A percentile compares a stretch with the other conserved stretches of the same genome.
phyloP scores from a whole-genome alignment of 2,329 filamentous ascomycete species.

The Fusarium pseudonygamai region DNA sequence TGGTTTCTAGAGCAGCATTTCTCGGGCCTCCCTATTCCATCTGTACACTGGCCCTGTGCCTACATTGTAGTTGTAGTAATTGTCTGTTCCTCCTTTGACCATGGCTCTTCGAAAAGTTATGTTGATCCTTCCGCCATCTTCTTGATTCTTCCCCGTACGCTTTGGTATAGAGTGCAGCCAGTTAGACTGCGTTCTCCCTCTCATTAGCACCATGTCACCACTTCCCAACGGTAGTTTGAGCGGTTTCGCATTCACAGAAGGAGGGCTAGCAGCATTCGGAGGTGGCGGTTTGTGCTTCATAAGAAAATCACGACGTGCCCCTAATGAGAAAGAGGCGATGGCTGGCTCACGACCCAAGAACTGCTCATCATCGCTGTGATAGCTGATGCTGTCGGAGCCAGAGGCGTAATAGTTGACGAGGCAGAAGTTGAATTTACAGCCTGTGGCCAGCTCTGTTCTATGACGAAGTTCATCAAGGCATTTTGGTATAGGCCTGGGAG shows the following conservation, averaged over 20 bases:
- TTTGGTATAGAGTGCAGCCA: conserved; percentile 86
- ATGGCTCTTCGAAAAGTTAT: conserved; percentile 81
- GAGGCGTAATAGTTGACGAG: conserved; percentile 87
- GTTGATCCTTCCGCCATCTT: conserved; percentile 74
- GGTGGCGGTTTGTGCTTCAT: conserved; percentile 78
- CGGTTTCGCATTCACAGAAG: conserved; percentile 45
- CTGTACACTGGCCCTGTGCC: conserved; percentile 73
- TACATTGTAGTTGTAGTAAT: conserved; percentile 88
- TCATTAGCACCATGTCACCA: conserved; percentile 85
- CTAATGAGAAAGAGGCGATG: conserved; percentile 80
- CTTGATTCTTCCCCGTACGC: conserved; percentile 69
- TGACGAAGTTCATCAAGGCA: conserved; percentile 72
- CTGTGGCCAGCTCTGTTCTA: conserved; percentile 72
- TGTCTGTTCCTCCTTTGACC: conserved; percentile 77
- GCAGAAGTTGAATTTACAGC: conserved; percentile 79
- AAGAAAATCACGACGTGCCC: conserved; percentile 77
- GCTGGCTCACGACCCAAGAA: conserved; percentile 76
- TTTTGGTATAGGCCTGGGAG: conserved; percentile 74
- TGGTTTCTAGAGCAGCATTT: conserved; percentile 57
- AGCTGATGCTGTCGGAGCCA: conserved; percentile 79
- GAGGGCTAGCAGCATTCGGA: conserved; percentile 46
- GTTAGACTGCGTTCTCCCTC: conserved; percentile 75
- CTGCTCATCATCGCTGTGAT: conserved; percentile 82
- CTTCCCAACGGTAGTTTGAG: conserved; percentile 65
- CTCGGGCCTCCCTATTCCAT: conserved; percentile 68